These are phyloP conservation scores for Leptomonas pyrrhocoris DNA, from an alignment of 208 protist genomes.

Conservation along the genomic window DNA sequence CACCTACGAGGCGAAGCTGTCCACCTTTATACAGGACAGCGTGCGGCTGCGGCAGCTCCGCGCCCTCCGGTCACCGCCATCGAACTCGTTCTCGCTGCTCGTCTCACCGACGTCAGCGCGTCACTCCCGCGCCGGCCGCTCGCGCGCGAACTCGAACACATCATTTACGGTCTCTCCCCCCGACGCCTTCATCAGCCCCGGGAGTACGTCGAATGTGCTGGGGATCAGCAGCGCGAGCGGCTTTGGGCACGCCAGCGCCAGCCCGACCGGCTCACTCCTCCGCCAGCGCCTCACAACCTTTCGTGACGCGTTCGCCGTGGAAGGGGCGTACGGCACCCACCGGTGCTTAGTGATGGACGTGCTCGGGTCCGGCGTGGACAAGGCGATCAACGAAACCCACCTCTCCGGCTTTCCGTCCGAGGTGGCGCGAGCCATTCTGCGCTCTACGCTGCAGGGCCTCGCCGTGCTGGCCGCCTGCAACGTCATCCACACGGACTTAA, in stretches of 20 bases:
- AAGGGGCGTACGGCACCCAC: slow-evolving; percentile 70
- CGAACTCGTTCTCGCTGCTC: background rate
- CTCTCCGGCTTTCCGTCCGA: slow-evolving; percentile 91
- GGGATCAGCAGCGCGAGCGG: background rate
- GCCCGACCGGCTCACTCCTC: background rate
- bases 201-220: background rate
- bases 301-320: slow-evolving; percentile 54
- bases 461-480: slow-evolving; percentile 88
- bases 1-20: slow-evolving; percentile 49
- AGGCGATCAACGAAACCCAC: slow-evolving; percentile 86
- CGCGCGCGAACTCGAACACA: slow-evolving; percentile 7
- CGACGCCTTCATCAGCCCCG: background rate
- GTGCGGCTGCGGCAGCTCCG: slow-evolving; percentile 28
- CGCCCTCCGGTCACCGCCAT: background rate
- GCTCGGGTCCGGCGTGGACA: slow-evolving; percentile 91
- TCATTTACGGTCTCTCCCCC: background rate
- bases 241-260: background rate
- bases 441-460: slow-evolving; percentile 57
- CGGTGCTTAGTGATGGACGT: slow-evolving; percentile 95
- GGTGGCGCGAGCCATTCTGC: slow-evolving; percentile 70
- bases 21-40: slow-evolving; percentile 59
- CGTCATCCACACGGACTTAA: slow-evolving; percentile 96
- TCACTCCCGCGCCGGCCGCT: background rate
- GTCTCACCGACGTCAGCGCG: slow-evolving; percentile 1
- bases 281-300: slow-evolving; percentile 37